A percentile compares a stretch with the other conserved stretches of the same genome.
These are phyloP conservation scores for Oryza meyeriana DNA, from an alignment of 176 grass and related monocot species.

Conservation along the genomic window DNA sequence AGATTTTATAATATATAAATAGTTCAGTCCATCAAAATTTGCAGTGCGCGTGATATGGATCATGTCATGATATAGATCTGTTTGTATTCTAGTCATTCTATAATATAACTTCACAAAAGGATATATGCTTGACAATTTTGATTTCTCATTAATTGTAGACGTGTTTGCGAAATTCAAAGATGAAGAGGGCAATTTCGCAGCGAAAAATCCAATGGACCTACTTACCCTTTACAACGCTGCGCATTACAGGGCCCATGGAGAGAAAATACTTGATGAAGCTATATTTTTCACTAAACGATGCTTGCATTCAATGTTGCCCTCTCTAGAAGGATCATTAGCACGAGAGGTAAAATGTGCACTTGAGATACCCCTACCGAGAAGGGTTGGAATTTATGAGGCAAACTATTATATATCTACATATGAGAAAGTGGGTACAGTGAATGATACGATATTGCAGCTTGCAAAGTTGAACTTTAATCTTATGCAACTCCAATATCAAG, in stretches of 20 bases:
- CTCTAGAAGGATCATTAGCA: neutral
- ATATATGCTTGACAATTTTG: neutral
- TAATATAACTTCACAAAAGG: neutral
- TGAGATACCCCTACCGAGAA: conserved; percentile 3
- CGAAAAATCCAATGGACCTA: neutral
- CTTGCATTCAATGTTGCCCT: neutral
- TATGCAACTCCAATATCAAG: conserved; percentile 13
- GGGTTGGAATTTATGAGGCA: conserved; percentile 2
- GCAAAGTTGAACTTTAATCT: conserved; percentile 7
- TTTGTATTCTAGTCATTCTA: neutral
- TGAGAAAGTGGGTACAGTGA: neutral
- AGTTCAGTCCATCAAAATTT: too few relatives aligned
- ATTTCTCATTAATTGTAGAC: neutral
- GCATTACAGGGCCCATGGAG: neutral
- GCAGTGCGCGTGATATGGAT: too few relatives aligned
- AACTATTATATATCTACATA: neutral
- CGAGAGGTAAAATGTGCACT: neutral
- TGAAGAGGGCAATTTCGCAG: neutral
- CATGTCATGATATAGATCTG: too few relatives aligned
- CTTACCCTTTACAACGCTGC: conserved; percentile 5
- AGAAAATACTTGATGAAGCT: conserved; percentile 1
- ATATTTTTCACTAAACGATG: neutral
- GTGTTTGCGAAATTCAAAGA: neutral
- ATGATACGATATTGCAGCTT: neutral
- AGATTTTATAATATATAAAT: too few relatives aligned